Evolutionary conservation across 192 early-diverging fungal genomes (phyloP).

Genomic region (Backusella psychrophila): DNA sequence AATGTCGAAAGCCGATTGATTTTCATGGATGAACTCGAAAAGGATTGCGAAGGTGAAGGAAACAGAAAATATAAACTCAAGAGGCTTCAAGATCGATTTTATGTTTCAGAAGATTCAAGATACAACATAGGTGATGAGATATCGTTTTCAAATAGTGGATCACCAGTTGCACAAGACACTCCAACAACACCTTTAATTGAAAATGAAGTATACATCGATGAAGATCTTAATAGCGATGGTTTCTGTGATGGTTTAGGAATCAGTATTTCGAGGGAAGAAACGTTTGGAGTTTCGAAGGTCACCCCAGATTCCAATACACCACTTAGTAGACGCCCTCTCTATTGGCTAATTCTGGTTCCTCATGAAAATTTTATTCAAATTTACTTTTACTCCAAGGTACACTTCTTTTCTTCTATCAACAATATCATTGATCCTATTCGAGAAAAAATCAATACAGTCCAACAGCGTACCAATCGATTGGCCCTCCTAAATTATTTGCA

Average conservation of each 20-base stretch:
- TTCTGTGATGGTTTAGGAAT: slow-evolving; percentile 33
- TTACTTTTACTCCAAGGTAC: slow-evolving; percentile 65
- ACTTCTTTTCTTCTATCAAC: slow-evolving; percentile 41
- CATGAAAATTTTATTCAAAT: slow-evolving; percentile 51
- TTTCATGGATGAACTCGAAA: slow-evolving; percentile 27
- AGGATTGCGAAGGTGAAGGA: neutral
- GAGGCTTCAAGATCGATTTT: slow-evolving; percentile 15
- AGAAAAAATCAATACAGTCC: slow-evolving; percentile 48
- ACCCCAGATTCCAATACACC: neutral
- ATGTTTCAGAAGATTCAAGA: slow-evolving; percentile 19
- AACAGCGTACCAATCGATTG: slow-evolving; percentile 62
- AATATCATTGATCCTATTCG: slow-evolving; percentile 49
- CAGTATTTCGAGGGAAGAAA: slow-evolving; percentile 12
- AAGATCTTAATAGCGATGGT: neutral
- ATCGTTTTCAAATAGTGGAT: neutral
- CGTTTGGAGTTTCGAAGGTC: no score
- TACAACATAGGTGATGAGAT: slow-evolving; percentile 13
- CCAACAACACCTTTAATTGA: neutral
- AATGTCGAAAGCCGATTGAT: slow-evolving; percentile 14
- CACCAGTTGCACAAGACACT: neutral
- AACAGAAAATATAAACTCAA: slow-evolving; percentile 5
- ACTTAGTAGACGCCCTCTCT: slow-evolving; percentile 25
- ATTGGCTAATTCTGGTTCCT: slow-evolving; percentile 65
- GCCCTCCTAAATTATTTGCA: slow-evolving; percentile 59
- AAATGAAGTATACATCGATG: neutral